Percentiles rank a stretch among this genome's conserved stretches.
These are phyloP conservation scores for Chaetothyriales sp. DNA, from an alignment of 2,329 filamentous ascomycete species.

Conservation along the genomic window DNA sequence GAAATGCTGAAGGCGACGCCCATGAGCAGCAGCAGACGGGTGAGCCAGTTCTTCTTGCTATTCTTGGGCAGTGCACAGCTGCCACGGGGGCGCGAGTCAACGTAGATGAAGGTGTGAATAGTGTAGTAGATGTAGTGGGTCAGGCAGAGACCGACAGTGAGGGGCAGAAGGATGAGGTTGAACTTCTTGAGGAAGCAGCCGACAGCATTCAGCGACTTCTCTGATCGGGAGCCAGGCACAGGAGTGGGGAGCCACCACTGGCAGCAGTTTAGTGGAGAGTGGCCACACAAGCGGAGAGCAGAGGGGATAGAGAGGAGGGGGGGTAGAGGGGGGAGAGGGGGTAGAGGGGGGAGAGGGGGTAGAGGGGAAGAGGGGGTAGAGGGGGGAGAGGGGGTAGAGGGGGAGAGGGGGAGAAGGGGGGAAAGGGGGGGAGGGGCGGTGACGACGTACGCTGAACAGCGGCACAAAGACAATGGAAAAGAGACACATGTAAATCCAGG, in stretches of 20 bases:
- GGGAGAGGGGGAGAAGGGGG: too few relatives aligned
- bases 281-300: not conserved
- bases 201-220: not conserved
- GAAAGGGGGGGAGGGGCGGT: too few relatives aligned
- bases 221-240: not conserved
- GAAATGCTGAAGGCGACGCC: slow-evolving; percentile 10
- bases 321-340: too few relatives aligned
- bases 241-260: slow-evolving; percentile 17
- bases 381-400: too few relatives aligned
- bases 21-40: slow-evolving; percentile 11
- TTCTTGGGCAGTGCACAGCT: slow-evolving; percentile 10
- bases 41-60: slow-evolving; percentile 15
- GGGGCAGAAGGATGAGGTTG: slow-evolving; percentile 16
- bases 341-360: too few relatives aligned
- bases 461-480: slow-evolving; percentile 15
- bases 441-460: slow-evolving; percentile 15
- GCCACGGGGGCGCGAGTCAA: slow-evolving; percentile 11
- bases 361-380: too few relatives aligned
- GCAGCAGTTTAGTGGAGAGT: not conserved
- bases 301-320: not conserved
- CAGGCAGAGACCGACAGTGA: slow-evolving; percentile 9
- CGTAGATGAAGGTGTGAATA: slow-evolving; percentile 12
- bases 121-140: slow-evolving; percentile 11
- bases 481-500: slow-evolving; percentile 16
- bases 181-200: slow-evolving; percentile 11